phyloP scores from a whole-genome alignment of 345 rosid species.

The Lepidium africanum region DNA sequence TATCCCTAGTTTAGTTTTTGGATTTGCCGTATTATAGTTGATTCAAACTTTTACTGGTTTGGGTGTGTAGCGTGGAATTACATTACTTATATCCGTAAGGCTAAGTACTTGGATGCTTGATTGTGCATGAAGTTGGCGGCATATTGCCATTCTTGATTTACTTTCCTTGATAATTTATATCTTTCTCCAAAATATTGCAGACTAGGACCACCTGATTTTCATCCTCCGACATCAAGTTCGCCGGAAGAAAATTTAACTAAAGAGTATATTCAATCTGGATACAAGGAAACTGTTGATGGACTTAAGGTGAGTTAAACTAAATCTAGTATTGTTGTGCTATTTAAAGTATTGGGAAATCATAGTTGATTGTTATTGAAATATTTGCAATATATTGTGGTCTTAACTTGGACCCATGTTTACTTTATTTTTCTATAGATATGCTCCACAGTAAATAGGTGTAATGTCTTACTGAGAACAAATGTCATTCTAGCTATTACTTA shows the following conservation, averaged over 20 bases:
- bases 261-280: constrained; percentile 76
- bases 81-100: background rate
- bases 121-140: background rate
- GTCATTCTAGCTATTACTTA: background rate
- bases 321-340: background rate
- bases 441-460: background rate
- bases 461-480: background rate
- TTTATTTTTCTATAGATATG: background rate
- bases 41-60: background rate
- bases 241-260: constrained; percentile 87
- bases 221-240: constrained; percentile 79
- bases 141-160: constrained; percentile 7
- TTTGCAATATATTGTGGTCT: background rate
- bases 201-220: constrained; percentile 95
- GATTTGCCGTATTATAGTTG: background rate
- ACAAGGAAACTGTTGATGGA: constrained; percentile 92
- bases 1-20: background rate
- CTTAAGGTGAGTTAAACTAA: constrained; percentile 61
- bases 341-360: background rate
- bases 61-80: constrained; percentile 4
- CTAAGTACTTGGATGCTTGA: constrained; percentile 12
- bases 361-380: background rate
- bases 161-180: constrained; percentile 14
- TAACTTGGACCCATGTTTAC: constrained; percentile 3
- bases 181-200: constrained; percentile 31